Conservation (phyloP, 257 asterid species). For the Haberlea rhodopensis region DNA sequence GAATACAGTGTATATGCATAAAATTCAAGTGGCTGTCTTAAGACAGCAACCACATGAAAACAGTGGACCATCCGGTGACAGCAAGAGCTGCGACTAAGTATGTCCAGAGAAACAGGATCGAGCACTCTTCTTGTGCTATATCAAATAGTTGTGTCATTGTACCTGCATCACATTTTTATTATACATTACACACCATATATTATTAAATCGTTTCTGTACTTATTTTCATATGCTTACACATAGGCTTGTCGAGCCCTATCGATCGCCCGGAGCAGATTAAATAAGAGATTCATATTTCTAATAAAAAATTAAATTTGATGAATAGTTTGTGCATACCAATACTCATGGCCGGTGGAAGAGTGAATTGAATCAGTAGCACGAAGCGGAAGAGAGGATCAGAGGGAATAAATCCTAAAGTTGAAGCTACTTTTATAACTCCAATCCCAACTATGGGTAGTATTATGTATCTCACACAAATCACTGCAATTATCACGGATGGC, state of each 20-base stretch:
- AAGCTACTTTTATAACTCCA: slow-evolving; percentile 61
- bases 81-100: slow-evolving; percentile 71
- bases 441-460: slow-evolving; percentile 72
- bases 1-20: no score
- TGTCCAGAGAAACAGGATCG: slow-evolving; percentile 82
- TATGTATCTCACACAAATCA: slow-evolving; percentile 57
- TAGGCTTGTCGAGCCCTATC: no score
- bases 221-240: no score
- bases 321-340: slow-evolving; percentile 48
- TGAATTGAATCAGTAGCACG: slow-evolving; percentile 75
- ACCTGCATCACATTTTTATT: slow-evolving; percentile 55
- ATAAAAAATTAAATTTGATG: no score
- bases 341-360: slow-evolving; percentile 91
- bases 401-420: slow-evolving; percentile 65
- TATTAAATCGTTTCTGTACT: no score
- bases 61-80: slow-evolving; percentile 83
- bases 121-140: slow-evolving; percentile 90
- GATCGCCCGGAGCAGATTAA: no score
- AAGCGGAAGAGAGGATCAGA: slow-evolving; percentile 84
- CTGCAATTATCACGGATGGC: slow-evolving; percentile 38
- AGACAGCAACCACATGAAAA: slow-evolving; percentile 86
- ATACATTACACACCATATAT: no score
- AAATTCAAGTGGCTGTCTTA: slow-evolving; percentile 19
- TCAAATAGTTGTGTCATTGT: slow-evolving; percentile 89
- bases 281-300: no score